phyloP scores from a whole-genome alignment of 1,284 basidiomycete species.

The Heliocybe sulcata region DNA sequence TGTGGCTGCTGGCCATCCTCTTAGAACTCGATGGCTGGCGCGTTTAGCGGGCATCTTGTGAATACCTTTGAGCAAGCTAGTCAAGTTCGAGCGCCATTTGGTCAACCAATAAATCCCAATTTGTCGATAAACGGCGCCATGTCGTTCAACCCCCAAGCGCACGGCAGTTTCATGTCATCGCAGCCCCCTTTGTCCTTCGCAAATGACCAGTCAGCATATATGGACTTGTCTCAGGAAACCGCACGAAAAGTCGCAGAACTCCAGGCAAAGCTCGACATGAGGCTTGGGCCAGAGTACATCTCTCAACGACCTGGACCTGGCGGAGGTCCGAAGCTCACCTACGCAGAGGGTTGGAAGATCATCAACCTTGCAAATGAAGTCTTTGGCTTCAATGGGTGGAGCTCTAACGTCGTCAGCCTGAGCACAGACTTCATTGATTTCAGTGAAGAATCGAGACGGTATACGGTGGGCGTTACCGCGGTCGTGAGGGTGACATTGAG shows the following conservation, averaged over 20 bases:
- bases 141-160: constrained; percentile 50
- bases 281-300: constrained; percentile 91
- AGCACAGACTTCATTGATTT: constrained; percentile 73
- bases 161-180: constrained; percentile 28
- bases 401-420: constrained; percentile 74
- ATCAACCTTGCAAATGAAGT: constrained; percentile 97
- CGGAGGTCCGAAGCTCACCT: constrained; percentile 84
- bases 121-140: constrained; percentile 44
- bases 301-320: constrained; percentile 86
- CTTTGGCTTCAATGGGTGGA: constrained; percentile 99
- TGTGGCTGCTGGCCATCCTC: background rate
- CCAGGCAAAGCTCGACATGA: constrained; percentile 80
- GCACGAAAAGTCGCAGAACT: constrained; percentile 63
- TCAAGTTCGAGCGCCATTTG: constrained; percentile 24
- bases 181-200: constrained; percentile 11
- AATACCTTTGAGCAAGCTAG: constrained; percentile 28
- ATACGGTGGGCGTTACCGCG: constrained; percentile 77
- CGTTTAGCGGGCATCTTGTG: constrained; percentile 42
- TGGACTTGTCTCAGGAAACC: constrained; percentile 46
- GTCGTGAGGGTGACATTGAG: constrained; percentile 82
- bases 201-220: constrained; percentile 23
- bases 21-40: constrained; percentile 30
- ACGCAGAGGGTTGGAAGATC: constrained; percentile 96
- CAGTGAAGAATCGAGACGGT: constrained; percentile 60
- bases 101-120: constrained; percentile 17